A percentile compares a stretch with the other conserved stretches of the same genome.
Conservation (phyloP, 2,329 filamentous ascomycete genomes). For the Pestalotiopsis fici region DNA sequence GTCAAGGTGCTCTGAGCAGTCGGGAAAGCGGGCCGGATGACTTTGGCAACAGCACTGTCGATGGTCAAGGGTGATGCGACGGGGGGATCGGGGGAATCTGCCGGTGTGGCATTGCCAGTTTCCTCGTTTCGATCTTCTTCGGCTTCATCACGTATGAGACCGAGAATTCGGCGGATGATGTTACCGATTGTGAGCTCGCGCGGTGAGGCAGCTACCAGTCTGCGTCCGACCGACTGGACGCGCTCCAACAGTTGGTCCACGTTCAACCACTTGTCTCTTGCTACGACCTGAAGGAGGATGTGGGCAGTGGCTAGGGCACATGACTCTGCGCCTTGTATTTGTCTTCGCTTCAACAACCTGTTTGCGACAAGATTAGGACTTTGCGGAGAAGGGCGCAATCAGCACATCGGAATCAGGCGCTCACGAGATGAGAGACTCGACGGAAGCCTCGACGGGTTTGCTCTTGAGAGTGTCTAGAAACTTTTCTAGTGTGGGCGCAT, state of each 20-base stretch:
- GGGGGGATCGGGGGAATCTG: slow-evolving; percentile 49
- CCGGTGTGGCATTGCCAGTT: slow-evolving; percentile 53
- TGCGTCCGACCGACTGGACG: slow-evolving; percentile 76
- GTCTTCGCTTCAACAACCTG: slow-evolving; percentile 85
- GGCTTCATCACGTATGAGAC: slow-evolving; percentile 88
- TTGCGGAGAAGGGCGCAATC: neutral
- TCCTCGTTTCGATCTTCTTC: slow-evolving; percentile 73
- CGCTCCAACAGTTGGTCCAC: slow-evolving; percentile 77
- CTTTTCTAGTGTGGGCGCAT: slow-evolving; percentile 74
- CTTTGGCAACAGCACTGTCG: slow-evolving; percentile 20
- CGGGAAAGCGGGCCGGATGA: slow-evolving; percentile 59
- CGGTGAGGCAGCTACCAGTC: slow-evolving; percentile 80
- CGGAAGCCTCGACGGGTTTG: slow-evolving; percentile 75
- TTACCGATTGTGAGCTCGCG: slow-evolving; percentile 92
- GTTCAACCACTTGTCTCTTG: slow-evolving; percentile 76
- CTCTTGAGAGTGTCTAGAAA: slow-evolving; percentile 80
- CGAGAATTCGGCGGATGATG: slow-evolving; percentile 86
- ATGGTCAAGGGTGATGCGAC: slow-evolving; percentile 53
- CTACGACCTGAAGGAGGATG: slow-evolving; percentile 84
- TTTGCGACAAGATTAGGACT: slow-evolving; percentile 10
- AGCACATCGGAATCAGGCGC: slow-evolving; percentile 24
- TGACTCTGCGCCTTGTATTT: slow-evolving; percentile 84
- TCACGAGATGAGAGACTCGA: slow-evolving; percentile 83
- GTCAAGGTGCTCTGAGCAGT: slow-evolving; percentile 66
- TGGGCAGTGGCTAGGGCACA: slow-evolving; percentile 92